Percentiles rank a stretch among this genome's conserved stretches.
Evolutionary conservation across 768 basidiomycete species (phyloP).

Genomic region (Wakefieldia striispora): DNA sequence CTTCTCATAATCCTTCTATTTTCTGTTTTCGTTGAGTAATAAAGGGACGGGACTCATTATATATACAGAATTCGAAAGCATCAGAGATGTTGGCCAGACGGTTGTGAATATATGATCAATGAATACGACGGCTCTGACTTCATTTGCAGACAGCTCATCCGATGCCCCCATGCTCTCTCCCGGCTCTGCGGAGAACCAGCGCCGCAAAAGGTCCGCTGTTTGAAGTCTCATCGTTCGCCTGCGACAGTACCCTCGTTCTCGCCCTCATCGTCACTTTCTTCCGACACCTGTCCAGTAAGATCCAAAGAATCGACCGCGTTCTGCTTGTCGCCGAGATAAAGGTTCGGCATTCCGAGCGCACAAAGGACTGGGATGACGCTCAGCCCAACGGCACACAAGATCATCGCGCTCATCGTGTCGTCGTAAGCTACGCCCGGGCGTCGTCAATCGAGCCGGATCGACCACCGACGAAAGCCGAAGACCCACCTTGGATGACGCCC

Average conservation of each 20-base stretch:
- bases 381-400: constrained; percentile 50
- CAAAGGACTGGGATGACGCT: constrained; percentile 58
- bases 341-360: constrained; percentile 60
- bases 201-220: too few relatives aligned
- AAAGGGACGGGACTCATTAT: too few relatives aligned
- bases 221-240: too few relatives aligned
- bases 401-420: constrained; percentile 56
- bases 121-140: too few relatives aligned
- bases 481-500: constrained; percentile 56
- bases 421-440: constrained; percentile 40
- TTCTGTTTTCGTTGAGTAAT: too few relatives aligned
- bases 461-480: neutral
- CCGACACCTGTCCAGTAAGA: constrained; percentile 15
- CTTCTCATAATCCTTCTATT: too few relatives aligned
- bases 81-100: too few relatives aligned
- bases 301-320: constrained; percentile 56
- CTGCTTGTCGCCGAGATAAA: constrained; percentile 66
- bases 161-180: too few relatives aligned
- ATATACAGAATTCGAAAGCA: too few relatives aligned
- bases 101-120: too few relatives aligned
- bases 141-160: too few relatives aligned
- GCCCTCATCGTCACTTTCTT: neutral
- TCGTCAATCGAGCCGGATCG: neutral
- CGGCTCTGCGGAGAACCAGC: too few relatives aligned
- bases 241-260: neutral